Conservation (phyloP, 2,329 filamentous ascomycete genomes). For the Pyrenochaeta sp. region DNA sequence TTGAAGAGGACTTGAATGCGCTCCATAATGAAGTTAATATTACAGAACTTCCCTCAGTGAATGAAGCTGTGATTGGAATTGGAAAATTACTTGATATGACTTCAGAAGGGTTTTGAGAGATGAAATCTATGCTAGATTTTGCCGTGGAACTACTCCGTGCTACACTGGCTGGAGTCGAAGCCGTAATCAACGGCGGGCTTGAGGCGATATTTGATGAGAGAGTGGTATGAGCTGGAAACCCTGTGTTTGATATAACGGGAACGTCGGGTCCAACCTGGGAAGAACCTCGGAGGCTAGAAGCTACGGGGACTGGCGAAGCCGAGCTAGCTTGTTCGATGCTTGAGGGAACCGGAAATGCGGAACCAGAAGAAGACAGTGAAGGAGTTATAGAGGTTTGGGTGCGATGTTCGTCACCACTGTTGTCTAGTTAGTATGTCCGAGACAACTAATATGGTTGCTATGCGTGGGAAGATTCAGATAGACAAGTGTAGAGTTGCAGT, state of each 20-base stretch:
- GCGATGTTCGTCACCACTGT: slow-evolving; percentile 1
- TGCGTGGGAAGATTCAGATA: too few relatives aligned
- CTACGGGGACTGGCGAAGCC: background rate
- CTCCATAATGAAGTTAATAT: background rate
- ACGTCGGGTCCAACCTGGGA: background rate
- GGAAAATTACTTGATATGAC: background rate
- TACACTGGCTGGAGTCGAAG: background rate
- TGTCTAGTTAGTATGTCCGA: background rate
- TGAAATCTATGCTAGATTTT: background rate
- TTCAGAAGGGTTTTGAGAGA: background rate
- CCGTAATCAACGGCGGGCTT: background rate
- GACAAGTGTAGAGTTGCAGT: too few relatives aligned
- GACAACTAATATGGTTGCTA: too few relatives aligned
- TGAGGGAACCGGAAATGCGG: background rate
- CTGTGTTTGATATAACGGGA: background rate
- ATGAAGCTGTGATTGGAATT: background rate
- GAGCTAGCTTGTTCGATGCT: background rate
- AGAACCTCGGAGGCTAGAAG: background rate
- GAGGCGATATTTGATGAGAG: background rate
- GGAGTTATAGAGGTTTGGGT: slow-evolving; percentile 1
- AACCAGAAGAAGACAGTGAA: background rate
- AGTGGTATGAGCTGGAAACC: background rate
- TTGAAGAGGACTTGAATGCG: background rate
- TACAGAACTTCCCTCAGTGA: background rate
- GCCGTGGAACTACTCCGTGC: background rate